Base-by-base conservation (phyloP, 2,329 filamentous ascomycete species). In the Aspergillus sp. region DNA sequence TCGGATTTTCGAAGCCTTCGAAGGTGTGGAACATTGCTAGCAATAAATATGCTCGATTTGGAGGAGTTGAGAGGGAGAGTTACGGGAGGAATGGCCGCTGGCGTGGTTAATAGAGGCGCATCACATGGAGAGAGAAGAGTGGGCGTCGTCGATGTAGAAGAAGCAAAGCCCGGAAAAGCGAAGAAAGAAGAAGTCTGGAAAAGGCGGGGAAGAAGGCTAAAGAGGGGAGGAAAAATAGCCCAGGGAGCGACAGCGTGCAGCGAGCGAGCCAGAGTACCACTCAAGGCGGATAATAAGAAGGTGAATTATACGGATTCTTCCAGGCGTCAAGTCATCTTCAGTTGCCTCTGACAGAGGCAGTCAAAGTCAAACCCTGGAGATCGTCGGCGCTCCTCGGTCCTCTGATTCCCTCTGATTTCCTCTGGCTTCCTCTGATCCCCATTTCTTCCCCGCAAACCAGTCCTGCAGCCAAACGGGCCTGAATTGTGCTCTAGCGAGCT, bases 21-120 rank as follows among this genome's bases (percentile, higher is more conserved):
- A 76, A 77, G 1, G 72, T 77, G 60, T 76, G 74, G 54, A 77
- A 77, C 74, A 76, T 77, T 48, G 47, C 64, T 57, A 58, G 55
- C 6, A 42, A 50, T 58, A n/a, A 54, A 50, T 38, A 22, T 24
- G 30, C n/a, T 17, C 36, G 34, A 32, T 30, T 2, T n/a, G 43
- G 13, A n/a, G 20, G 5, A 36, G n/a, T 20, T 26, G 26, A 36
- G n/a, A 17, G 13, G 17, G 20, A 39, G 41, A 15, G 20, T n/a
- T 12, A 26, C 15, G 39, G 13, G 34, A 15, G 41, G 22, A 26
- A 26, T 17, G 13, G 48, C 17, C 6, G 48, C 17, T 22, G 13
- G 34, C 17, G 43, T 55, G 17, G 44, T 48, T 41, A 53, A 43
- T 44, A 43, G 38, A 18, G 32, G 43, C 13, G 11, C 53, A 55